Percentiles rank a stretch among this genome's conserved stretches.
These are phyloP conservation scores for Croton laevigatus DNA, from an alignment of 441 rosid genomes.

Conservation along the genomic window DNA sequence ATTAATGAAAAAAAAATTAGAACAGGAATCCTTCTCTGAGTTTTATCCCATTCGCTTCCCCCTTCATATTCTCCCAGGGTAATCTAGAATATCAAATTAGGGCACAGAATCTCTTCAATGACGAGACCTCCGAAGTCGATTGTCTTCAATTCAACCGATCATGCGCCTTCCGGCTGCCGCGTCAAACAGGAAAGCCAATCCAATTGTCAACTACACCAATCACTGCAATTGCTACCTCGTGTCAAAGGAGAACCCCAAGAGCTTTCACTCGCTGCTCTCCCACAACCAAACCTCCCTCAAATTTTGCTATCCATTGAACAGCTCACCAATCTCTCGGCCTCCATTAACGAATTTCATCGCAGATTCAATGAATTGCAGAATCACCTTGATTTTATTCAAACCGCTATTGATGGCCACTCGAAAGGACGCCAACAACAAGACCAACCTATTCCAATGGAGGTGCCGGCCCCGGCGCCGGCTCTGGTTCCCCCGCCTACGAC, in stretches of 20 bases:
- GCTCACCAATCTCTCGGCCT: slow-evolving; percentile 38
- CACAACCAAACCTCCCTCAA: slow-evolving; percentile 17
- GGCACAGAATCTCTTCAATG: slow-evolving; percentile 5
- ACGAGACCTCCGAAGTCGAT: slow-evolving; percentile 5
- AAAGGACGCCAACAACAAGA: not conserved
- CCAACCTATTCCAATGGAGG: not conserved
- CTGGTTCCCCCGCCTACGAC: not conserved
- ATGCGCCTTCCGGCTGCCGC: not conserved
- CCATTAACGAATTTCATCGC: slow-evolving; percentile 40
- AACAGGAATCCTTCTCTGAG: no score
- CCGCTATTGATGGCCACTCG: slow-evolving; percentile 40
- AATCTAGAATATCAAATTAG: not conserved
- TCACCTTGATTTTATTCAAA: slow-evolving; percentile 48
- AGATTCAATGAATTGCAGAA: slow-evolving; percentile 45
- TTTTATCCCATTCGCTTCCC: no score
- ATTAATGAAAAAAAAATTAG: no score
- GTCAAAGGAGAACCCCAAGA: slow-evolving; percentile 22
- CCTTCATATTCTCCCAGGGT: no score
- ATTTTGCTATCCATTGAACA: slow-evolving; percentile 39
- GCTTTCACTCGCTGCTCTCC: not conserved
- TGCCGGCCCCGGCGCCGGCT: not conserved
- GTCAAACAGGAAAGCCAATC: slow-evolving; percentile 14
- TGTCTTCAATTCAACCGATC: not conserved
- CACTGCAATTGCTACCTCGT: not conserved
- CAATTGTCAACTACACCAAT: not conserved